These are phyloP conservation scores for Neurospora cerealis DNA, from an alignment of 495 filamentous ascomycete genomes.

Conservation along the genomic window DNA sequence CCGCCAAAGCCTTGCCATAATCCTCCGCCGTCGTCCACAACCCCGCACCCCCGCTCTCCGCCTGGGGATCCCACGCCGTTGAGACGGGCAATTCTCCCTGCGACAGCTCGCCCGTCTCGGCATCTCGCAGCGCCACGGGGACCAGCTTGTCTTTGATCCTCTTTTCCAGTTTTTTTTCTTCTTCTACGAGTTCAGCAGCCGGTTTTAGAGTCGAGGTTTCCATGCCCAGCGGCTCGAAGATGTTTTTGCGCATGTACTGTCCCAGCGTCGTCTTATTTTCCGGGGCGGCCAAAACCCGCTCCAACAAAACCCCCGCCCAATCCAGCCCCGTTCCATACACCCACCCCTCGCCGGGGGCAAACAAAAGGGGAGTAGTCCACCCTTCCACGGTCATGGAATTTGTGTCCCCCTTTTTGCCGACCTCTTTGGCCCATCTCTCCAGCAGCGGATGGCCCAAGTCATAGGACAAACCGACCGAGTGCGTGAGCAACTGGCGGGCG, in stretches of 20 bases:
- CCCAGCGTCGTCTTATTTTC: conserved; percentile 1
- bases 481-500: conserved; percentile 22
- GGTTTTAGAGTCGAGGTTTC: conserved; percentile 9
- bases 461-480: conserved; percentile 19
- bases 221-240: conserved; percentile 18
- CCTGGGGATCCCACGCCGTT: conserved; percentile 3
- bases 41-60: conserved; percentile 42
- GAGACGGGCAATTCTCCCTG: conserved; percentile 1
- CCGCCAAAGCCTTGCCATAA: conserved; percentile 41
- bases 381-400: conserved; percentile 15
- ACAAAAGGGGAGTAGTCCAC: conserved; percentile 19
- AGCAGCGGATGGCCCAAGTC: conserved; percentile 19
- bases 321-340: conserved; percentile 21
- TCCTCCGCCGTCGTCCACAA: conserved; percentile 35
- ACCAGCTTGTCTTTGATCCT: background rate
- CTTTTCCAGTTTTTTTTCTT: background rate
- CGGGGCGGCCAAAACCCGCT: conserved; percentile 1
- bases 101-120: conserved; percentile 2
- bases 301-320: conserved; percentile 22
- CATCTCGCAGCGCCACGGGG: conserved; percentile 1
- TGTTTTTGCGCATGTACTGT: conserved; percentile 11
- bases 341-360: conserved; percentile 22
- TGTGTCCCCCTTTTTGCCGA: conserved; percentile 10
- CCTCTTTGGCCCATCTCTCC: conserved; percentile 10
- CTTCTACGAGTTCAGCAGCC: background rate